Percentiles rank a stretch among this genome's conserved stretches.
Conservation (phyloP, 2,329 filamentous ascomycete species). For the Botrytis tulipae region DNA sequence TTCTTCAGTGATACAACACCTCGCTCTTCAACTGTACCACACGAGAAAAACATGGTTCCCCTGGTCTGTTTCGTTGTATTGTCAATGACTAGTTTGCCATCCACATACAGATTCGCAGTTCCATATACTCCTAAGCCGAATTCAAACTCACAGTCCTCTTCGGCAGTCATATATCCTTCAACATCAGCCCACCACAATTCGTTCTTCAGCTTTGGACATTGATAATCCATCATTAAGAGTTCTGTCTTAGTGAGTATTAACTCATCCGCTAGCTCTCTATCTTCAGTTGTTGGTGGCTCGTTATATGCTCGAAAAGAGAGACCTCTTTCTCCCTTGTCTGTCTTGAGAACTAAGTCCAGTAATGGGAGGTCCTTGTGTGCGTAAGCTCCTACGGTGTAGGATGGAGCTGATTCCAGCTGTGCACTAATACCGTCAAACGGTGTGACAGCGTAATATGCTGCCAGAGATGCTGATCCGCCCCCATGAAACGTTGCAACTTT, state of each 20-base stretch:
- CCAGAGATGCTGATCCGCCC: slow-evolving; percentile 62
- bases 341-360: slow-evolving; percentile 47
- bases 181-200: slow-evolving; percentile 43
- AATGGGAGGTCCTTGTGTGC: slow-evolving; percentile 59
- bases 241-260: slow-evolving; percentile 45
- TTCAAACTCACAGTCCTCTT: slow-evolving; percentile 38
- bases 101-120: slow-evolving; percentile 39
- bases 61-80: slow-evolving; percentile 38
- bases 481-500: slow-evolving; percentile 57
- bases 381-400: slow-evolving; percentile 59
- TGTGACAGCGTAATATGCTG: slow-evolving; percentile 65
- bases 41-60: slow-evolving; percentile 43
- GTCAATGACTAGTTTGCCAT: slow-evolving; percentile 39
- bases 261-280: slow-evolving; percentile 52
- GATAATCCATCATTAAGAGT: slow-evolving; percentile 53
- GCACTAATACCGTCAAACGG: slow-evolving; percentile 65
- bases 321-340: slow-evolving; percentile 52
- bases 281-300: slow-evolving; percentile 49
- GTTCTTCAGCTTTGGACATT: slow-evolving; percentile 38
- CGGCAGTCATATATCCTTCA: slow-evolving; percentile 37
- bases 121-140: slow-evolving; percentile 42
- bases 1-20: slow-evolving; percentile 33
- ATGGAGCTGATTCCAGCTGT: slow-evolving; percentile 22
- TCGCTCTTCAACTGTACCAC: slow-evolving; percentile 40
- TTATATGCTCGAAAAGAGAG: slow-evolving; percentile 63